Base-by-base conservation (phyloP, 2,329 filamentous ascomycete species). In the Aureobasidium sp. region DNA sequence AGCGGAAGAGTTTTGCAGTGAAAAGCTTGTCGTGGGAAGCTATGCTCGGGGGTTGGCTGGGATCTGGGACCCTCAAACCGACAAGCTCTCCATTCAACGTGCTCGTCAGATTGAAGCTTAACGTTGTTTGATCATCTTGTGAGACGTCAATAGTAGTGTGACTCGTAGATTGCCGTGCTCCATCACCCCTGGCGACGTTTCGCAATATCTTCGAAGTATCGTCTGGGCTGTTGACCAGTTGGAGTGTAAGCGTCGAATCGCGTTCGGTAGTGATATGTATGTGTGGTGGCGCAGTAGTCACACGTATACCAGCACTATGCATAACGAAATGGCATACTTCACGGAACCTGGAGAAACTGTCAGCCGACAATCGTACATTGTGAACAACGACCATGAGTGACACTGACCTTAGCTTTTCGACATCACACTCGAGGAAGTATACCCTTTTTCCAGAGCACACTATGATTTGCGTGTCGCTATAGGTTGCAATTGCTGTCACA, bases 401-500 rank as follows among this genome's bases (percentile, higher is more conserved):
- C 7, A 49, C 61, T 29, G 20, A 57, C 61, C 20, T 62, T 15
- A 22, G 22, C n/a, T 65, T 65, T 11, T 66, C 63, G 2, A 62
- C 22, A 6, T 64, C 63, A 60, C 78, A 77, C 17, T 79, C 72
- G 25, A 75, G 74, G 37, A 80, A 67, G 37, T 78, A 70, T n/a
- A 77, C 73, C 31, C 70, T 74, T 7, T 63, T 51, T 2, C 79
- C 80, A 27, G 76, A 73, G 29, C 77, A 78, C 14, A 79, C 74
- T 47, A 83, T 73, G 66, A 88, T 79, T 52, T 88, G 71, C 63
- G 83, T 77, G 62, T 83, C 77, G 3, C 79, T 77, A 63, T 83
- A 81, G 5, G 82, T 79, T 1, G 82, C 74, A 1, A 86, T 78
- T 0, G 84, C 79, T 66, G 81, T 83, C 1, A 89, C 79, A 0